These are phyloP conservation scores for Xylaria sp. DNA, from an alignment of 2,329 filamentous ascomycete species.

Conservation along the genomic window DNA sequence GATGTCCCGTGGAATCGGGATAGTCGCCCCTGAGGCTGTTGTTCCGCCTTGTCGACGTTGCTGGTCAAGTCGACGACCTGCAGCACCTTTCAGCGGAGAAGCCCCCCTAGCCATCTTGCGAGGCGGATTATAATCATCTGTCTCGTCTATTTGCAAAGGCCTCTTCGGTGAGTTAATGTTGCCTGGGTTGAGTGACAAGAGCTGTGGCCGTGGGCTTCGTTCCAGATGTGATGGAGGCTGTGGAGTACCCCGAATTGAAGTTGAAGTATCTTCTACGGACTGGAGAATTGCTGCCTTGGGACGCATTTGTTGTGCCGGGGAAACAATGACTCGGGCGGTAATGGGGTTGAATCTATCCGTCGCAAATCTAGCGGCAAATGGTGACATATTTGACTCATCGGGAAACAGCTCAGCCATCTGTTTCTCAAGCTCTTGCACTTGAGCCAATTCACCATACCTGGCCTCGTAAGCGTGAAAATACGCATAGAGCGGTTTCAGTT, in stretches of 20 bases:
- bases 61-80: constrained; percentile 85
- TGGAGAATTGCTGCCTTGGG: constrained; percentile 66
- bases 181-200: constrained; percentile 53
- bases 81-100: constrained; percentile 91
- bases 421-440: constrained; percentile 89
- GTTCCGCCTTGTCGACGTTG: constrained; percentile 66
- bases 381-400: constrained; percentile 79
- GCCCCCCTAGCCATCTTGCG: constrained; percentile 90
- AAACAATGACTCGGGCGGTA: constrained; percentile 83
- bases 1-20: constrained; percentile 78
- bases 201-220: constrained; percentile 61
- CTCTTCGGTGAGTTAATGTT: constrained; percentile 67
- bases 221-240: constrained; percentile 49
- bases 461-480: constrained; percentile 98
- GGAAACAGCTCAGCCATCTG: constrained; percentile 96
- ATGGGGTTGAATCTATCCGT: constrained; percentile 83
- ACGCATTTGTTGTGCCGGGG: constrained; percentile 79
- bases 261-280: constrained; percentile 62
- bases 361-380: constrained; percentile 82
- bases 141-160: constrained; percentile 74
- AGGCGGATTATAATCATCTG: constrained; percentile 77
- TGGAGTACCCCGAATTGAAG: constrained; percentile 60
- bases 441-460: constrained; percentile 89
- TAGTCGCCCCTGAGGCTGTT: constrained; percentile 55
- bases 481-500: constrained; percentile 84